phyloP scores from a whole-genome alignment of 1,284 basidiomycete genomes.

The Naganishia sp. region DNA sequence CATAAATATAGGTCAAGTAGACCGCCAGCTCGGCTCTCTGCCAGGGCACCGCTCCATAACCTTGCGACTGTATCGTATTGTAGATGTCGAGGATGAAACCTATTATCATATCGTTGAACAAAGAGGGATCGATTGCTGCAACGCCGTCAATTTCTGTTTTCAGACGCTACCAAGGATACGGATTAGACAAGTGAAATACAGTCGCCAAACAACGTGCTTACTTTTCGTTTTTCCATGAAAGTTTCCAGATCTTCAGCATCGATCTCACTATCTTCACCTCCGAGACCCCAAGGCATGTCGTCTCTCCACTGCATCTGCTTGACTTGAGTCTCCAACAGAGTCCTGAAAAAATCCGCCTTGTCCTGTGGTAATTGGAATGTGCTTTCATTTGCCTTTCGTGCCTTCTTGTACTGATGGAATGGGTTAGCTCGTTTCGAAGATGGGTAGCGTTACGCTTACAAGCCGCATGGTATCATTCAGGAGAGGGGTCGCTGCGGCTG shows the following conservation, averaged over 20 bases:
- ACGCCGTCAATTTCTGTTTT: slow-evolving; percentile 53
- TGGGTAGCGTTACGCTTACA: slow-evolving; percentile 58
- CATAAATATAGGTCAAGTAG: slow-evolving; percentile 89
- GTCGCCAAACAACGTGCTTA: slow-evolving; percentile 42
- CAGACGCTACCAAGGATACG: slow-evolving; percentile 65
- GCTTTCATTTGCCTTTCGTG: slow-evolving; percentile 65
- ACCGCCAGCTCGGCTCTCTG: slow-evolving; percentile 90
- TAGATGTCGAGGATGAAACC: slow-evolving; percentile 47
- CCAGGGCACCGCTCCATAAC: slow-evolving; percentile 67
- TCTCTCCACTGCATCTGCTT: slow-evolving; percentile 66
- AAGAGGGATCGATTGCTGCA: slow-evolving; percentile 38
- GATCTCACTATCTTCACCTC: slow-evolving; percentile 71
- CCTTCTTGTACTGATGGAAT: slow-evolving; percentile 69
- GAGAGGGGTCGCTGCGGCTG: slow-evolving; percentile 78
- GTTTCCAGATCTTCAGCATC: slow-evolving; percentile 82
- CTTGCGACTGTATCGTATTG: slow-evolving; percentile 44
- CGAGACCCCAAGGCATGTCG: slow-evolving; percentile 78
- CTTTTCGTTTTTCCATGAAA: slow-evolving; percentile 85
- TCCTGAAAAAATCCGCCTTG: slow-evolving; percentile 77
- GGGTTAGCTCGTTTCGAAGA: neutral
- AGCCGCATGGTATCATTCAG: slow-evolving; percentile 71
- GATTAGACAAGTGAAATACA: slow-evolving; percentile 52
- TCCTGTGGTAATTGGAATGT: slow-evolving; percentile 62
- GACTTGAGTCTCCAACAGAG: slow-evolving; percentile 76
- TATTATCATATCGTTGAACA: slow-evolving; percentile 34